Evolutionary conservation across 768 basidiomycete species (phyloP).

Genomic region (Leucocoprinus sp.): DNA sequence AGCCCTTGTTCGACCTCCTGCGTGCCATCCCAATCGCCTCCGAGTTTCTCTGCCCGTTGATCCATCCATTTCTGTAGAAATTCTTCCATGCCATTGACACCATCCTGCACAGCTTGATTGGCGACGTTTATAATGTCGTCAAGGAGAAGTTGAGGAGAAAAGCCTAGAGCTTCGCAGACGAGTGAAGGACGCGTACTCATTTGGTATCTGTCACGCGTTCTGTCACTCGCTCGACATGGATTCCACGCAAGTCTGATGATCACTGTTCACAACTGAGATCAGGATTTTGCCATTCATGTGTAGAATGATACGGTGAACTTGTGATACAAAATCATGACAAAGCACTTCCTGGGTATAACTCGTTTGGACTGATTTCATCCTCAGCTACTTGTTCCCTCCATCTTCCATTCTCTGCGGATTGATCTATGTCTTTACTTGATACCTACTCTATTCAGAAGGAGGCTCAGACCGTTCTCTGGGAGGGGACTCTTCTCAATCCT

Average conservation of each 20-base stretch:
- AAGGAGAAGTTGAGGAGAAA: conserved; percentile 75
- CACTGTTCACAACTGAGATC: too few species aligned
- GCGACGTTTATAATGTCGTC: conserved; percentile 84
- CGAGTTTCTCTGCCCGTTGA: conserved; percentile 40
- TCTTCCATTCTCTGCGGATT: neutral
- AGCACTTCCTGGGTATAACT: too few species aligned
- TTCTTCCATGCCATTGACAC: conserved; percentile 73
- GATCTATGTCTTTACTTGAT: neutral
- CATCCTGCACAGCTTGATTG: conserved; percentile 69
- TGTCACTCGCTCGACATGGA: conserved; percentile 3
- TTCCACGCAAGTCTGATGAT: too few species aligned
- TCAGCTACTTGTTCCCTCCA: neutral
- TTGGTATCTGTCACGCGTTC: conserved; percentile 8
- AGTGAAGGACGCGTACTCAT: conserved; percentile 36
- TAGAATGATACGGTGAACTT: too few species aligned
- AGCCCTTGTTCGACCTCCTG: conserved; percentile 75
- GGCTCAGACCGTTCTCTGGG: conserved; percentile 6
- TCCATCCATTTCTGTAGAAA: conserved; percentile 70
- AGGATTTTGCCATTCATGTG: too few species aligned
- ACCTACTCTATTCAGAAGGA: conserved; percentile 13
- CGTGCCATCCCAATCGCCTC: conserved; percentile 27
- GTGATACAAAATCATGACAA: too few species aligned
- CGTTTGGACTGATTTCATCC: neutral
- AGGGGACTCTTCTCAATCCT: conserved; percentile 13
- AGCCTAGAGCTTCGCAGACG: conserved; percentile 69